Evolutionary conservation across 768 basidiomycete species (phyloP).

Genomic region (Lanmaoa pseudosensibilis): DNA sequence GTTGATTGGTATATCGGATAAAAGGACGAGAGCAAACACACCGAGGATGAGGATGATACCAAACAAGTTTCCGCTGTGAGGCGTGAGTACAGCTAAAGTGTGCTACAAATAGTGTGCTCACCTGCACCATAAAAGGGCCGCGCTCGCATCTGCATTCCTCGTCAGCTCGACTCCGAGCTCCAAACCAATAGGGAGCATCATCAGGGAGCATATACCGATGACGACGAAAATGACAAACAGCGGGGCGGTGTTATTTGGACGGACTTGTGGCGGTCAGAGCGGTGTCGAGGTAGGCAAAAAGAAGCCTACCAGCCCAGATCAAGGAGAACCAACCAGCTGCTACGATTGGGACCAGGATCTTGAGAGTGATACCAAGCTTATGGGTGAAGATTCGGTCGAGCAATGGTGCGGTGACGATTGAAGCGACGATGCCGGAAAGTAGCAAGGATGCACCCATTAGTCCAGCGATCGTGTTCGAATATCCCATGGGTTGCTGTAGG

Average conservation of each 20-base stretch:
- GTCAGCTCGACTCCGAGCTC: slow-evolving; percentile 82
- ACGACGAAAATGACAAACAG: slow-evolving; percentile 69
- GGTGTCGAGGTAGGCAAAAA: background rate
- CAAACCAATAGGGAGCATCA: slow-evolving; percentile 72
- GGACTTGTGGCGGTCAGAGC: slow-evolving; percentile 43
- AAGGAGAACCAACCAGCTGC: slow-evolving; percentile 67
- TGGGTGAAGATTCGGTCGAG: slow-evolving; percentile 84
- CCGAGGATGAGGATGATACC: slow-evolving; percentile 63
- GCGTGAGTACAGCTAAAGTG: background rate
- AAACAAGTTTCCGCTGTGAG: slow-evolving; percentile 60
- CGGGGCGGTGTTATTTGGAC: slow-evolving; percentile 55
- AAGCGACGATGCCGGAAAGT: slow-evolving; percentile 67
- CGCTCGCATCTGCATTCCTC: slow-evolving; percentile 73
- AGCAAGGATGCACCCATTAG: slow-evolving; percentile 70
- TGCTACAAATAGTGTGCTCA: slow-evolving; percentile 35
- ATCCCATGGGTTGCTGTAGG: slow-evolving; percentile 67
- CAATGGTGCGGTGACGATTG: slow-evolving; percentile 67
- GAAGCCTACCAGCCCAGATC: slow-evolving; percentile 72
- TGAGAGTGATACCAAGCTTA: slow-evolving; percentile 59
- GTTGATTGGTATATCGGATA: background rate
- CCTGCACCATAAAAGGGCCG: slow-evolving; percentile 76
- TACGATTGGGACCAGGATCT: slow-evolving; percentile 60
- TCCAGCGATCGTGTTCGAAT: slow-evolving; percentile 63
- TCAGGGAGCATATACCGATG: slow-evolving; percentile 63
- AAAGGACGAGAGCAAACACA: slow-evolving; percentile 33